Conservation (phyloP, 2,329 filamentous ascomycete species). For the Trichoderma sp. region DNA sequence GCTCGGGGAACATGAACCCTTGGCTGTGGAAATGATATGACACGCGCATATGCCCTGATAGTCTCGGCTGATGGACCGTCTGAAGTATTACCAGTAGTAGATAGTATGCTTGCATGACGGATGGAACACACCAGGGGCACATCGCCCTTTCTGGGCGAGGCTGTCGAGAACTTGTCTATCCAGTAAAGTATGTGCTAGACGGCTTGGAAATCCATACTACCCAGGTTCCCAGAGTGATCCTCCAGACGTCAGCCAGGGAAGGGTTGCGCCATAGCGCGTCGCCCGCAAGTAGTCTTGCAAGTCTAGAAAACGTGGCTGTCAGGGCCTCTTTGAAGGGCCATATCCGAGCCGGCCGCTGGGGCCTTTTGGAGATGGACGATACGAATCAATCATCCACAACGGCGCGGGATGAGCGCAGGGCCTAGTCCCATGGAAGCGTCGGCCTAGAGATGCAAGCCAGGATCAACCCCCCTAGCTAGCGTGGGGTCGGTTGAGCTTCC, state of each 20-base stretch:
- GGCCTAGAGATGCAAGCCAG: conserved; percentile 7
- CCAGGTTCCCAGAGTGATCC: not conserved
- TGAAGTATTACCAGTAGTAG: not conserved
- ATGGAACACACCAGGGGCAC: not conserved
- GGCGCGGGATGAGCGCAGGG: not conserved
- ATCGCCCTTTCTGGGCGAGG: not conserved
- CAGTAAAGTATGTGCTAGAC: not conserved
- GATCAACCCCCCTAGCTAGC: conserved; percentile 7
- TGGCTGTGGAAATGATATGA: not conserved
- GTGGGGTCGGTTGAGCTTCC: conserved; percentile 12
- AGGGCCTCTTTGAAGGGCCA: not conserved
- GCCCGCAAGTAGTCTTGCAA: not conserved
- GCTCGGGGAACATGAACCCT: not conserved
- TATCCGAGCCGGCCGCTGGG: not conserved
- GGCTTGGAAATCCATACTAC: not conserved
- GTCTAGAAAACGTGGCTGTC: not conserved
- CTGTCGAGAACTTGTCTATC: not conserved
- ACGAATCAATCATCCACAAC: not conserved
- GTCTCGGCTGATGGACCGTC: not conserved
- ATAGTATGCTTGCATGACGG: not conserved
- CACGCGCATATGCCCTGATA: not conserved
- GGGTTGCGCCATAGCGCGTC: not conserved
- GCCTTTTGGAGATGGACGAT: not conserved
- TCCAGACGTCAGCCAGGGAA: not conserved
- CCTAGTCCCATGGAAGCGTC: not conserved